Evolutionary conservation across 179 eudicot species (phyloP), one percentile per base, ranked within the genome.

Genomic region (Actinidia arguta): DNA sequence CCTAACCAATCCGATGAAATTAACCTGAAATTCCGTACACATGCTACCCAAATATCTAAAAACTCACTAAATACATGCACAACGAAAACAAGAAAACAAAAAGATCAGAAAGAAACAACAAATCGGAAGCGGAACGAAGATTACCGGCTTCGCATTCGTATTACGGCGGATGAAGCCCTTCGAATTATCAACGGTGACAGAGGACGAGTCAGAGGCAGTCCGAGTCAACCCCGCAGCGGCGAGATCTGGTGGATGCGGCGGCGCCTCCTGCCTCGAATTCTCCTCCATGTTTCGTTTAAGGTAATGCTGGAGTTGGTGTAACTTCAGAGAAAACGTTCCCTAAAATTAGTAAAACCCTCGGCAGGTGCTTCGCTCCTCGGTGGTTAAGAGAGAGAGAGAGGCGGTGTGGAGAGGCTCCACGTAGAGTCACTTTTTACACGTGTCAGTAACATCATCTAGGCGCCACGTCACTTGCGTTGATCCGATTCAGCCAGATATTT

Each of bases 361-460:
- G 51, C 52, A 56, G 39, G 70, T 22, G 69, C 55, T 39, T 31
- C 36, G 36, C 36, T 31, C 36, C 36, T 0, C 5, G 67, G 42
- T 4, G 20, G 17, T 9, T 44, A 9, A 0, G 24, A 25, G 39
- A 36, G 36, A 58, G 55, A 70, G 75, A 48, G 17, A 16, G 75
- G 67, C 61, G 81, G 80, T 66, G 63, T 20, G 78, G 20, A 46
- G n/a, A 36, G 78, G 83, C 62, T 75, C 80, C 86, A 86, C 88
- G 56, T 73, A 82, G 83, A 73, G 76, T 48, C 85, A 81, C 88
- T 86, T 86, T 86, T 81, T 77, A 86, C 85, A 86, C 86, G 84
- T 86, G 86, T 73, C 80, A 67, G 48, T 42, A 39, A 55, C 10
- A 61, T 14, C 56, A 13, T 20, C 39, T 1, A 42, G 36, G 58